Base-by-base conservation (phyloP, 805 yeast species). In the Wickerhamomyces hampshirensis region DNA sequence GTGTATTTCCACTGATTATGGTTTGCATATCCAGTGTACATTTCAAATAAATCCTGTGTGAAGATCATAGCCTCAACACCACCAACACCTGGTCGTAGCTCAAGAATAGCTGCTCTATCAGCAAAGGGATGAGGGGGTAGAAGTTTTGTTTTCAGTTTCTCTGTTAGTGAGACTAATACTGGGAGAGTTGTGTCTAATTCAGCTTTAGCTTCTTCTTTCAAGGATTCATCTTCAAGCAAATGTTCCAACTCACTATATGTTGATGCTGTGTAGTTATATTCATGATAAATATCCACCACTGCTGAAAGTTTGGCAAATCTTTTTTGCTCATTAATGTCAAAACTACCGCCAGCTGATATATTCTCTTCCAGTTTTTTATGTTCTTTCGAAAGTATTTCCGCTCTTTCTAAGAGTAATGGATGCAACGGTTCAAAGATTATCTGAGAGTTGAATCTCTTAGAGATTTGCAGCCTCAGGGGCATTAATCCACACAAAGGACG, bases 21-120 rank as follows among this genome's bases (percentile, higher is more conserved):
- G 38, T 72, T 71, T 26, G 91, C 84, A 54, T 76, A 88, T 39
- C 74, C 78, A 18, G 71, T 62, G 58, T 93, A 93, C 98, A 93
- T 87, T 39, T 72, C 70, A 41, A 87, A 59, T 38, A 93, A 62
- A 53, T 93, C 93, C 27, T 72, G 73, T 0, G 98, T 76, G 59
- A 93, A 93, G 11, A 93, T 72, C 55, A 80, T 79, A 0, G 98
- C 96, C 55, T 93, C 98, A 5, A 80, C 75, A 3, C 98, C 98
- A 12, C 98, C 98, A 2, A 91, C 87, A 6, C 98, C 98, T 0
- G 98, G 97, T 39, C 97, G 69, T 11, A 93, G 61, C 57, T 93
- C 98, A 14, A 93, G 46, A 3, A 93, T 65, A 31, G 95, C 81
- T 0, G 93, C 77, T 43, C 75, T 77, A 31, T 84, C 93, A 4